A percentile compares a stretch with the other conserved stretches of the same genome.
Conservation (phyloP, 768 basidiomycete species). For the Rhodotorula babjevae region DNA sequence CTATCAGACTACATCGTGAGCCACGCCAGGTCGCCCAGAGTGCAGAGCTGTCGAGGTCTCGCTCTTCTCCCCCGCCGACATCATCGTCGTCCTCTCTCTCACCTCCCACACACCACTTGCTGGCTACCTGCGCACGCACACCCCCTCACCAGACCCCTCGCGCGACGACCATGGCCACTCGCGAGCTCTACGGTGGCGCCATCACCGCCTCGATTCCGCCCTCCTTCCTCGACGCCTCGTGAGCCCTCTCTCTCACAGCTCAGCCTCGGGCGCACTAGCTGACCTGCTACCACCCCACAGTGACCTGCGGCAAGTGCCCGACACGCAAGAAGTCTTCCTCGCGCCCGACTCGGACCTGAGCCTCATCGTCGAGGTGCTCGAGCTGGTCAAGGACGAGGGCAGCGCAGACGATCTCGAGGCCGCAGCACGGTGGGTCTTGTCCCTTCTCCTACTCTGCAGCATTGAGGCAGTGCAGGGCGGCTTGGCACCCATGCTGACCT, state of each 20-base stretch:
- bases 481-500: background rate
- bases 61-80: too few relatives aligned
- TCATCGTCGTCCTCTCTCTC: too few relatives aligned
- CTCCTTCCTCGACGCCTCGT: constrained; percentile 79
- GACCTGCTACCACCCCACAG: constrained; percentile 46
- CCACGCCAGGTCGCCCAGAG: too few relatives aligned
- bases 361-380: constrained; percentile 76
- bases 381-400: constrained; percentile 56
- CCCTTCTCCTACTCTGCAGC: too few relatives aligned
- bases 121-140: too few relatives aligned
- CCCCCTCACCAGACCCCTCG: too few relatives aligned
- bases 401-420: constrained; percentile 55
- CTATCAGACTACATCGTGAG: too few relatives aligned
- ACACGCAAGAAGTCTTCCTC: constrained; percentile 90
- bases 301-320: constrained; percentile 75
- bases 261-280: constrained; percentile 7
- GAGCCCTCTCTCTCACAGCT: constrained; percentile 45
- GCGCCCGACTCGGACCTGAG: constrained; percentile 64
- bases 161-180: constrained; percentile 27
- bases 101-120: too few relatives aligned
- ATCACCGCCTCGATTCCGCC: constrained; percentile 61
- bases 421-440: constrained; percentile 61
- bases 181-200: constrained; percentile 78
- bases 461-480: too few relatives aligned
- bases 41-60: too few relatives aligned